Evolutionary conservation across 768 basidiomycete species (phyloP).

Genomic region (Arthromyces matolae): DNA sequence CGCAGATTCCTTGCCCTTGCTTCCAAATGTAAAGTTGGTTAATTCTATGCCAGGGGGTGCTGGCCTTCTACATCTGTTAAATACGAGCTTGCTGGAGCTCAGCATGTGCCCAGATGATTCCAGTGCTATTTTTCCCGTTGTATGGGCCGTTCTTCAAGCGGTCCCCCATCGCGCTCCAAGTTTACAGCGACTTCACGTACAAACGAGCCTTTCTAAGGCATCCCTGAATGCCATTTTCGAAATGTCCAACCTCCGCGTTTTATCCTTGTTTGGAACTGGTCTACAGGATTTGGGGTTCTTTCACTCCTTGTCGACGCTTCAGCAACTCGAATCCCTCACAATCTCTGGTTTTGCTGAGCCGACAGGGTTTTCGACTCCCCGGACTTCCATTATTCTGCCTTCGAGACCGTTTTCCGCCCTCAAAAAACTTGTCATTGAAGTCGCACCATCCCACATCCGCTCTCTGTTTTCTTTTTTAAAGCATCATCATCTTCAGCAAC

Average conservation of each 20-base stretch:
- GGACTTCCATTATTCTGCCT: not conserved
- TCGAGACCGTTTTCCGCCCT: constrained; percentile 2
- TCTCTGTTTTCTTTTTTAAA: constrained; percentile 4
- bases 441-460: not conserved
- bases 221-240: not conserved
- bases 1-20: not conserved
- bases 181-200: not conserved
- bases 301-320: not conserved
- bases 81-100: not conserved
- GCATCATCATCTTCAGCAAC: constrained; percentile 3
- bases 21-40: not conserved
- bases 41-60: constrained; percentile 3
- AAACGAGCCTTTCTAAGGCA: not conserved
- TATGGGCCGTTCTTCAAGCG: constrained; percentile 3
- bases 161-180: not conserved
- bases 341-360: constrained; percentile 1
- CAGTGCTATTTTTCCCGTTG: not conserved
- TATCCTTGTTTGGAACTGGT: not conserved
- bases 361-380: not conserved
- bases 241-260: not conserved
- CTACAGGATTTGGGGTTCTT: constrained; percentile 5
- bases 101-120: not conserved
- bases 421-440: not conserved
- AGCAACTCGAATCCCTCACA: constrained; percentile 1
- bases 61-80: constrained; percentile 6